Evolutionary conservation across 768 basidiomycete species (phyloP), one percentile per base, ranked within the genome.

Genomic region (Mycena amicta): DNA sequence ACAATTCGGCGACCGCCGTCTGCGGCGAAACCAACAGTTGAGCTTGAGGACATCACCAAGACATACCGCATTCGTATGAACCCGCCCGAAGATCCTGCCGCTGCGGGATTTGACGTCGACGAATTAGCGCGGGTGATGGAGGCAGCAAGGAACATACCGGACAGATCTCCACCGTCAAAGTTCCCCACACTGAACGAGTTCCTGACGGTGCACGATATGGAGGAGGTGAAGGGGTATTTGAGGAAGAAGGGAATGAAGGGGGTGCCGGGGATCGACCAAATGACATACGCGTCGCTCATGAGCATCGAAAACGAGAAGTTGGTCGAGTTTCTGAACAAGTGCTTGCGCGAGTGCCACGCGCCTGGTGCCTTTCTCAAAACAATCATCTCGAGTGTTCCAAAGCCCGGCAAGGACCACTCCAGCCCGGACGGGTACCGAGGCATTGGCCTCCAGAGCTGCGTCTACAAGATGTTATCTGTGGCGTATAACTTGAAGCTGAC

Each of bases 381-480:
- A n/a, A n/a, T n/a, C n/a, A n/a, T n/a, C 41, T 53, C 52, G 5
- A 53, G 52, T 26, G 52, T 53, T 15, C 37, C 25, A 25, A 67
- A 67, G 37, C 57, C 41, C 37, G 62, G 62, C 5, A 67, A 67
- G 41, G 46, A 60, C 5, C 52, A 30, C 12, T 16, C 15, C 1
- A 50, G 31, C 8, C 55, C 67, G 4, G 50, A 62, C 3, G 59
- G 57, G 40, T 67, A 66, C 31, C 47, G 57, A 0, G 52, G 60
- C 5, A 62, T 67, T 26, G 67, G 62, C 2, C 59, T 67, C 3
- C 64, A 67, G 28, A 64, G 62, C 52, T 62, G 60, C 46, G 30
- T 66, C 2, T 55, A 66, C 3, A 68, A 68, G 39, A 30, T 68
- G 16, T 52, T 68, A 31, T 67, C 66, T 20, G 55, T 63, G 2